phyloP scores from a whole-genome alignment of 768 basidiomycete genomes.

The Serendipita sp. region DNA sequence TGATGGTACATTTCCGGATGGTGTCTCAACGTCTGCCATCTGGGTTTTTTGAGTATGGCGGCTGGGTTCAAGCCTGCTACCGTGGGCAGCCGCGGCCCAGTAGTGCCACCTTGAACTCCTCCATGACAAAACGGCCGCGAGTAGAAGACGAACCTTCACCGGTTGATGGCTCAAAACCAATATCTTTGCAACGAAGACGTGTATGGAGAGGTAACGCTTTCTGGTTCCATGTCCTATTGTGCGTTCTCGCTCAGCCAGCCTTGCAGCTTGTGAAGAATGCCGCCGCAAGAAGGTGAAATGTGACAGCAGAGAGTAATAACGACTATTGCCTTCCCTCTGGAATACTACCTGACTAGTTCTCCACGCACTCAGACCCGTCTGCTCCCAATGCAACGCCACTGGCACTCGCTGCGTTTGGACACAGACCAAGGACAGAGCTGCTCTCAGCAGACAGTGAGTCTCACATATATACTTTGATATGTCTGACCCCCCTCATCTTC shows the following conservation, averaged over 20 bases:
- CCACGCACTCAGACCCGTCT: slow-evolving; percentile 35
- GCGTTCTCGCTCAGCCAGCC: slow-evolving; percentile 10
- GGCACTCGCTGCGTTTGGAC: slow-evolving; percentile 75
- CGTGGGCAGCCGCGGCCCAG: neutral
- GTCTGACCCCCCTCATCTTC: slow-evolving; percentile 10
- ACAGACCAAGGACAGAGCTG: slow-evolving; percentile 82
- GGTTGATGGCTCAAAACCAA: slow-evolving; percentile 42
- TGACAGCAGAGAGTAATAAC: slow-evolving; percentile 49
- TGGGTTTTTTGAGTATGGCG: neutral
- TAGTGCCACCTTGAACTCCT: slow-evolving; percentile 15
- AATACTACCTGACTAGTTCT: neutral
- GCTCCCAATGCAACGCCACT: slow-evolving; percentile 62
- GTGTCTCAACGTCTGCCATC: slow-evolving; percentile 10
- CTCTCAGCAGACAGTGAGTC: slow-evolving; percentile 72
- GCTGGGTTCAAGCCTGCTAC: neutral
- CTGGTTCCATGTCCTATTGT: slow-evolving; percentile 2
- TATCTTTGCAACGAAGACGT: slow-evolving; percentile 61
- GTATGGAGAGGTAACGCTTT: slow-evolving; percentile 63
- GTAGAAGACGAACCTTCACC: slow-evolving; percentile 37
- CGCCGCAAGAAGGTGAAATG: slow-evolving; percentile 83
- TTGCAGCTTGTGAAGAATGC: slow-evolving; percentile 25
- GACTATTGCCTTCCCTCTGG: neutral
- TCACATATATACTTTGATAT: neutral
- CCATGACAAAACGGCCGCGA: slow-evolving; percentile 57
- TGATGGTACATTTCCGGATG: slow-evolving; percentile 7